phyloP scores from a whole-genome alignment of 23 red algal genomes.

The Gracilariopsis chorda region DNA sequence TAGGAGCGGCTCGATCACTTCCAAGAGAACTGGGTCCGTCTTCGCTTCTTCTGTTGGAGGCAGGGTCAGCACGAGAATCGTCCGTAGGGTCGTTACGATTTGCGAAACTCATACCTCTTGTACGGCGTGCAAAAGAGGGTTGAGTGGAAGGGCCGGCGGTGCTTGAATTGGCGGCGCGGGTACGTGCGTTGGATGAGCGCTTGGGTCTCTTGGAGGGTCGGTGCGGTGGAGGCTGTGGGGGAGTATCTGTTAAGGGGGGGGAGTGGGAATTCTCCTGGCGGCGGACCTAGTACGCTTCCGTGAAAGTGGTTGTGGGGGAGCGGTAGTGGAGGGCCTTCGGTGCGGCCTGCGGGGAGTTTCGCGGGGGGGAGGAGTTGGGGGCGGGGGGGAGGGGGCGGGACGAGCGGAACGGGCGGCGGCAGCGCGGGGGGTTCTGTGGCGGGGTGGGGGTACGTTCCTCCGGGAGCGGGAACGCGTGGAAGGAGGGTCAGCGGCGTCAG shows the following conservation, averaged over 20 bases:
- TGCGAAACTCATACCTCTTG: constrained; percentile 27
- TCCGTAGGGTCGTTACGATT: constrained; percentile 1
- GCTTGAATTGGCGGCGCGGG: background rate
- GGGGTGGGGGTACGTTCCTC: background rate
- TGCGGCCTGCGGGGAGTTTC: background rate
- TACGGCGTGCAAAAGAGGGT: background rate
- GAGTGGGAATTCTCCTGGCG: background rate
- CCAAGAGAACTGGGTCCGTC: constrained; percentile 20
- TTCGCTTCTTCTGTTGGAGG: constrained; percentile 14
- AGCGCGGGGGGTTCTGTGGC: background rate
- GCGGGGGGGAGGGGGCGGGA: background rate
- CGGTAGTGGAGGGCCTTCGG: background rate
- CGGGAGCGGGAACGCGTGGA: constrained; percentile 32
- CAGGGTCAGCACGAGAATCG: constrained; percentile 17
- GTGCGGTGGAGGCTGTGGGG: background rate
- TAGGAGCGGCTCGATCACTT: constrained; percentile 18
- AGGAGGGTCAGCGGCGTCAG: constrained; percentile 11
- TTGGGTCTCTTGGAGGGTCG: background rate
- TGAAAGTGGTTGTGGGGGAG: background rate
- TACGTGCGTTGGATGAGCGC: constrained; percentile 7
- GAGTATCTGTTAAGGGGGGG: background rate
- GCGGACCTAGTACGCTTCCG: constrained; percentile 18
- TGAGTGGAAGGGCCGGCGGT: background rate
- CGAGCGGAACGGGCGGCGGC: background rate
- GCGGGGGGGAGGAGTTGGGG: background rate